Evolutionary conservation across 1,284 basidiomycete species (phyloP).

Genomic region (Papiliotrema laurentii): DNA sequence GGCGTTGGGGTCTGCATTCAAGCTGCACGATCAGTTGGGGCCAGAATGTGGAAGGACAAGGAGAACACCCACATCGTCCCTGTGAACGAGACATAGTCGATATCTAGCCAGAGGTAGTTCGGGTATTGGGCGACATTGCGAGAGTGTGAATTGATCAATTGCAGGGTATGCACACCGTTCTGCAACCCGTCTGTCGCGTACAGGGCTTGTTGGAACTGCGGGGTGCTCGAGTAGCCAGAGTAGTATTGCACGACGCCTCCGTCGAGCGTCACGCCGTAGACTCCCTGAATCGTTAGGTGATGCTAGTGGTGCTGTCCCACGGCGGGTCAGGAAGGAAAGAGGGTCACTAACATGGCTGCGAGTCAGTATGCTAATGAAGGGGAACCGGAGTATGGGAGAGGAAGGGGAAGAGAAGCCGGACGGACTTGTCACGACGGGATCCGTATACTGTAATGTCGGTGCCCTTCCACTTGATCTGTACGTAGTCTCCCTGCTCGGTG

Average conservation of each 20-base stretch:
- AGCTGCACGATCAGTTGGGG: not conserved
- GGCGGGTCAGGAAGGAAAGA: not conserved
- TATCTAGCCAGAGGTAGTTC: conserved; percentile 24
- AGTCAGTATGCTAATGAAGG: too few relatives aligned
- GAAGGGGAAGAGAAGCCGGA: not conserved
- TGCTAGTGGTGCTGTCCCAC: not conserved
- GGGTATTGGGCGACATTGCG: conserved; percentile 24
- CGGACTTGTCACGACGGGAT: conserved; percentile 28
- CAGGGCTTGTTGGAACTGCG: conserved; percentile 20
- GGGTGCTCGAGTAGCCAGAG: conserved; percentile 19
- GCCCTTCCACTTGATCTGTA: conserved; percentile 24
- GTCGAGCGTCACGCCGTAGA: conserved; percentile 30
- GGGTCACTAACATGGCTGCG: conserved; percentile 17
- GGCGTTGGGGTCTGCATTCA: conserved; percentile 3
- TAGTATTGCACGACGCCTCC: conserved; percentile 19
- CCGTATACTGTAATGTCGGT: conserved; percentile 29
- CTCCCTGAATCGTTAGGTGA: conserved; percentile 14
- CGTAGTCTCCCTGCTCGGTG: conserved; percentile 24
- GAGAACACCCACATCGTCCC: conserved; percentile 22
- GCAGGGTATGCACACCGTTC: conserved; percentile 24
- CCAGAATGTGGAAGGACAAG: not conserved
- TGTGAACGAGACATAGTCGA: conserved; percentile 26
- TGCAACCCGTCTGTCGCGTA: conserved; percentile 26
- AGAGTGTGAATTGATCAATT: conserved; percentile 29
- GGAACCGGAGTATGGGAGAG: too few relatives aligned